Conservation (phyloP, 2,329 filamentous ascomycete species). For the Blastomyces gilchristii region DNA sequence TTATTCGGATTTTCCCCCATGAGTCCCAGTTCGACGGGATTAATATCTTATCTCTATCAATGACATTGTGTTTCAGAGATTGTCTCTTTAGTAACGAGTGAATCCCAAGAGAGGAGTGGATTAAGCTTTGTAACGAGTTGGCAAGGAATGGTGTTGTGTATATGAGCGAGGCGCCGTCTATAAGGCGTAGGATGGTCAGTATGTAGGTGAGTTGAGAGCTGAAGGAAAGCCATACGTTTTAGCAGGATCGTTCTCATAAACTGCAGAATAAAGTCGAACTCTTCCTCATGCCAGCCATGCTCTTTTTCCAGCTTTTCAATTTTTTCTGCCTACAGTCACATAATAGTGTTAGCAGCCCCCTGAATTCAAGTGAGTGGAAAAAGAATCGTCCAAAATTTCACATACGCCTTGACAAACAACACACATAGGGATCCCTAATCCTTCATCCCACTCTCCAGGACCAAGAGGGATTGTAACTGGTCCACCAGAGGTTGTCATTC, state of each 20-base stretch:
- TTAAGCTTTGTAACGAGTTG: conserved; percentile 65
- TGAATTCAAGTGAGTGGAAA: neutral
- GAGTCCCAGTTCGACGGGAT: conserved; percentile 97
- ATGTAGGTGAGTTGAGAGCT: neutral
- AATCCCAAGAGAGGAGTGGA: conserved; percentile 79
- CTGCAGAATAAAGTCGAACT: conserved; percentile 92
- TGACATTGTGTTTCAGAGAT: conserved; percentile 77
- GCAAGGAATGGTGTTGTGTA: conserved; percentile 69
- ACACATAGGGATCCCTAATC: conserved; percentile 72
- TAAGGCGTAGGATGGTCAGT: conserved; percentile 27
- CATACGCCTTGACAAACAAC: conserved; percentile 91
- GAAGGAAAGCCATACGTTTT: conserved; percentile 49
- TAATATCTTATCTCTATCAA: conserved; percentile 86
- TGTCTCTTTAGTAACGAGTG: conserved; percentile 71
- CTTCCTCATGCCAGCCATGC: conserved; percentile 86
- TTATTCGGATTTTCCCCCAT: conserved; percentile 89
- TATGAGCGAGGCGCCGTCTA: conserved; percentile 74
- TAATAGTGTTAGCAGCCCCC: conserved; percentile 17
- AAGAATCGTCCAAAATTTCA: conserved; percentile 10
- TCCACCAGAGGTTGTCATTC: conserved; percentile 50
- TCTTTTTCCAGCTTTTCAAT: conserved; percentile 86
- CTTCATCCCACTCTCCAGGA: conserved; percentile 88
- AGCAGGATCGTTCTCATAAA: conserved; percentile 81
- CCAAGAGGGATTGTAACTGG: conserved; percentile 67
- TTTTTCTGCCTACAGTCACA: conserved; percentile 56